A percentile compares a stretch with the other conserved stretches of the same genome.
phyloP scores from a whole-genome alignment of 163 green algal genomes.

The Volvox carteri region DNA sequence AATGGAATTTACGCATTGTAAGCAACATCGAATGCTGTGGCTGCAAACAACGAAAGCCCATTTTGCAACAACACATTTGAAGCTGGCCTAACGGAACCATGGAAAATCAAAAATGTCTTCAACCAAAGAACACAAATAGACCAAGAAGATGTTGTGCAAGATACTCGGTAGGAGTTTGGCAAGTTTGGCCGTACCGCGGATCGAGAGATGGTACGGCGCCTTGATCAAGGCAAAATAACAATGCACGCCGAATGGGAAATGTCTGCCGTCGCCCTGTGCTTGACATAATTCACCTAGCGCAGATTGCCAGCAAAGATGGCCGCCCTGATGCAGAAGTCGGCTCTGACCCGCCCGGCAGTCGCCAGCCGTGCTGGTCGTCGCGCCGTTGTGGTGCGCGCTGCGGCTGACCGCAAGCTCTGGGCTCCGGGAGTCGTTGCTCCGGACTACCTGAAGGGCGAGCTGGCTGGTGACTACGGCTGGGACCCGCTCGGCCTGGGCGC shows the following conservation, averaged over 20 bases:
- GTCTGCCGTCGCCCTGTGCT: conserved; percentile 39
- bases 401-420: conserved; percentile 67
- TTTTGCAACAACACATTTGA: too few species aligned
- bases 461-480: conserved; percentile 83
- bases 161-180: too few species aligned
- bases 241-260: neutral
- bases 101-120: too few species aligned
- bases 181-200: conserved; percentile 7
- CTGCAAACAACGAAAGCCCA: too few species aligned
- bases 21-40: too few species aligned
- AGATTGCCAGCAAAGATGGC: conserved; percentile 53
- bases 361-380: conserved; percentile 10
- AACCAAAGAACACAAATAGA: too few species aligned
- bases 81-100: too few species aligned
- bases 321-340: conserved; percentile 59
- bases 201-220: conserved; percentile 7
- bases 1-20: too few species aligned
- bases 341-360: conserved; percentile 20
- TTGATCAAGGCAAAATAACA: conserved; percentile 34
- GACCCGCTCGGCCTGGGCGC: conserved; percentile 90
- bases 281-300: neutral
- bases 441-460: conserved; percentile 81
- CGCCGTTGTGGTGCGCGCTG: conserved; percentile 29
- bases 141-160: too few species aligned
- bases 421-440: conserved; percentile 79